A percentile compares a stretch with the other conserved stretches of the same genome.
Conservation (phyloP, 441 rosid genomes). For the Erodium trifolium region DNA sequence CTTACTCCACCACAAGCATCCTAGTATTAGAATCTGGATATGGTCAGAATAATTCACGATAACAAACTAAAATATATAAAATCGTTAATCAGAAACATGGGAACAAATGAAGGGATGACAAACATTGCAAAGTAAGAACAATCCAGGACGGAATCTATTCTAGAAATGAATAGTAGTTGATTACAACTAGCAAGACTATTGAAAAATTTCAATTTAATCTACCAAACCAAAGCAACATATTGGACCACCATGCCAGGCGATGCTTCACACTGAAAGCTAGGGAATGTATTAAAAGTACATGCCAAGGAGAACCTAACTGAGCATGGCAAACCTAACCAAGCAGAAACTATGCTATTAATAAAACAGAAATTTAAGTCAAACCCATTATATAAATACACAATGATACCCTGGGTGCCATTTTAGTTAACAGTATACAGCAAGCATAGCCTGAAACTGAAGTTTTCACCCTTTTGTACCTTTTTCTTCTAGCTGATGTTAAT, state of each 20-base stretch:
- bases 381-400: background rate
- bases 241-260: background rate
- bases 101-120: background rate
- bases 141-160: background rate
- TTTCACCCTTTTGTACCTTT: background rate
- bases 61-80: background rate
- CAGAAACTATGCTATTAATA: background rate
- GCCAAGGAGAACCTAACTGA: background rate
- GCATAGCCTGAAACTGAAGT: background rate
- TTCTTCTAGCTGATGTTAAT: background rate
- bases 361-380: background rate
- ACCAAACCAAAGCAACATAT: background rate
- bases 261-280: background rate
- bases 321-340: background rate
- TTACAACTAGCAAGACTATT: background rate
- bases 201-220: background rate
- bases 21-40: constrained; percentile 35
- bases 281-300: background rate
- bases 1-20: constrained; percentile 69
- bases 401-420: background rate
- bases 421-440: background rate
- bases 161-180: constrained; percentile 4
- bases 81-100: background rate
- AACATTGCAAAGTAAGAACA: constrained; percentile 4
- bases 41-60: constrained; percentile 13